Base-by-base conservation (phyloP, 2,329 filamentous ascomycete genomes). In the Fusarium aywerte region DNA sequence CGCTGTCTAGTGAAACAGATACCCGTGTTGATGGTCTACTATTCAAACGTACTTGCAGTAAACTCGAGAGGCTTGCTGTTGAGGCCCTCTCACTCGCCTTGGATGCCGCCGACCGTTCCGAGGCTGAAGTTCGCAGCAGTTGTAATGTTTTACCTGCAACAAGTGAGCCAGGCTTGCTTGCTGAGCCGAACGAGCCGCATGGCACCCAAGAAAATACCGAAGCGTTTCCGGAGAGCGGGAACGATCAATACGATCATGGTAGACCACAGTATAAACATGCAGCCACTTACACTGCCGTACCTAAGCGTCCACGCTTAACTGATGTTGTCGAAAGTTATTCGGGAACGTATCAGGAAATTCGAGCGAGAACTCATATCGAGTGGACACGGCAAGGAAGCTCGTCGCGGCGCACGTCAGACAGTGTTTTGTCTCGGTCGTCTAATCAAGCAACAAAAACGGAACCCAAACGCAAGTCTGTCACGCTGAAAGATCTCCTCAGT, bases 31-130 rank as follows among this genome's bases (percentile, higher is more conserved):
- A 78, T 36, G 68, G 70, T 4, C 31, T 63, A 23, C 55, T 61
- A 9, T 80, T 83, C 62, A 77, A 76, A 40, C 75, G 69, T 7
- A 77, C 79, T 4, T 74, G 83, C 33, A 74, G 74, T 33, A 79
- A 84, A 58, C 73, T 85, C 25, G 82, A 85, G 59, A 75, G 78
- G 23, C 77, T 85, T 18, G 69, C 85, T 7, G 79, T 75, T 31
- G 82, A 85, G 69, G 82, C 82, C 12, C 67, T 84, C 10, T 72
- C 76, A 3, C 72, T 85, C 39, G 82, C 81, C 12, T 76, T 79
- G 18, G 76, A 81, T 49, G 79, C 76, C 12, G 75, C 79, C 6
- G 77, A 79, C 31, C 72, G 63, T 12, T 74, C 78, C 16, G 73
- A 76, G 33, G 57, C 50, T 29, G 27, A 64, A 33, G 42, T 51